Base-by-base conservation (phyloP, 2,329 filamentous ascomycete genomes). In the Coniochaeta hoffmannii region DNA sequence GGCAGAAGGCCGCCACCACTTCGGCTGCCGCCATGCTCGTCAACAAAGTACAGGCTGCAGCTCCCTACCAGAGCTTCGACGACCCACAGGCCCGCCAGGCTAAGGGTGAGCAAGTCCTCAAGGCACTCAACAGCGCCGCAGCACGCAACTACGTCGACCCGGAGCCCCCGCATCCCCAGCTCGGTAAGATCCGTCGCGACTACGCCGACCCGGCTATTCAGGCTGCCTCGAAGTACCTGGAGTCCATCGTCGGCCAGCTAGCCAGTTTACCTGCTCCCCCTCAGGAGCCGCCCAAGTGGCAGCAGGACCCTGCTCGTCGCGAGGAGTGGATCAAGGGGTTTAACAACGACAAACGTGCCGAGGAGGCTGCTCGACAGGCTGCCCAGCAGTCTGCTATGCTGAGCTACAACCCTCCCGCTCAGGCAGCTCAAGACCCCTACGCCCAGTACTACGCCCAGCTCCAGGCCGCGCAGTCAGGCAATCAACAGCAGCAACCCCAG, bases 141-240 rank as follows among this genome's bases (percentile, higher is more conserved):
- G 68, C 73, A 12, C 72, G 68, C 60, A 68, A 68, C 36, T 83
- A 74, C 70, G 66, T 64, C 32, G 72, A 78, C 46, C 65, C 71
- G 0, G 66, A 73, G 32, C 72, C 75, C 0, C 65, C 68, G 14
- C 65, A 75, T 6, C 61, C 66, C 1, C 68, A 70, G 5, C 59
- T 63, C 6, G 63, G 63, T 15, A 67, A 62, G 62, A 68, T 65
- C 19, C 72, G 70, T 7, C 59, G 64, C 35, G 68, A 77, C 31
- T 77, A 80, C 50, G 58, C 64, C 1, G 76, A 82, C 53, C 60
- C 71, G 4, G 68, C 67, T 1, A 65, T 76, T 8, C 74, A 78
- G 54, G 64, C 67, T 15, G 75, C 74, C 1, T 73, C 70, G 8
- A 70, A 73, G 19, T 67, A 66, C 3, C 58, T 83, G 12, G 76